These are phyloP conservation scores for Saccharomyces jurei DNA, from an alignment of 805 yeast genomes.

Conservation along the genomic window DNA sequence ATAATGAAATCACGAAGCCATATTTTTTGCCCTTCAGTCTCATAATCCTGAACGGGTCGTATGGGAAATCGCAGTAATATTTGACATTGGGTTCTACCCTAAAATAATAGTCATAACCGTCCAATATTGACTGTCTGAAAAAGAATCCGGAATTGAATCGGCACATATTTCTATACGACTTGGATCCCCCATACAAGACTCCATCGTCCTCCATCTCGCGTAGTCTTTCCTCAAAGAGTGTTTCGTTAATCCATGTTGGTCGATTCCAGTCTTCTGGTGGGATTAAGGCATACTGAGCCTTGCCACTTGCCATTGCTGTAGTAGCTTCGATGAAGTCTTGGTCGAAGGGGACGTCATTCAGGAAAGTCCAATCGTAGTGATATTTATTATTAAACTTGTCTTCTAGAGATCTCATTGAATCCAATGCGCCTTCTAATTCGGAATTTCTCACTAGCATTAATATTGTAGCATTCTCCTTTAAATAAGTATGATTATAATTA, in stretches of 20 bases:
- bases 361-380: slow-evolving; percentile 66
- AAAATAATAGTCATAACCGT: slow-evolving; percentile 78
- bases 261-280: slow-evolving; percentile 66
- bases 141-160: slow-evolving; percentile 85
- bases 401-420: slow-evolving; percentile 65
- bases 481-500: neutral
- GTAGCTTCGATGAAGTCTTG: slow-evolving; percentile 53
- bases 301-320: slow-evolving; percentile 47
- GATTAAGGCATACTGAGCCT: slow-evolving; percentile 54
- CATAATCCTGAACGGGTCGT: slow-evolving; percentile 78
- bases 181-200: slow-evolving; percentile 54
- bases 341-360: slow-evolving; percentile 62
- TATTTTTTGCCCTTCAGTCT: slow-evolving; percentile 60
- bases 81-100: slow-evolving; percentile 88
- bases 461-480: slow-evolving; percentile 56
- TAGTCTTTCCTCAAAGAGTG: slow-evolving; percentile 41
- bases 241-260: slow-evolving; percentile 60
- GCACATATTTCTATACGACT: slow-evolving; percentile 83
- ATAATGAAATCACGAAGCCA: slow-evolving; percentile 64
- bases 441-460: slow-evolving; percentile 78
- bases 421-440: slow-evolving; percentile 64
- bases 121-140: slow-evolving; percentile 62
- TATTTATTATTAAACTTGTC: slow-evolving; percentile 59
- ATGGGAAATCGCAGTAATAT: slow-evolving; percentile 69
- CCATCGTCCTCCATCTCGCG: slow-evolving; percentile 36